Percentiles rank a stretch among this genome's conserved stretches.
Conservation (phyloP, 495 filamentous ascomycete genomes). For the Podospora didyma region DNA sequence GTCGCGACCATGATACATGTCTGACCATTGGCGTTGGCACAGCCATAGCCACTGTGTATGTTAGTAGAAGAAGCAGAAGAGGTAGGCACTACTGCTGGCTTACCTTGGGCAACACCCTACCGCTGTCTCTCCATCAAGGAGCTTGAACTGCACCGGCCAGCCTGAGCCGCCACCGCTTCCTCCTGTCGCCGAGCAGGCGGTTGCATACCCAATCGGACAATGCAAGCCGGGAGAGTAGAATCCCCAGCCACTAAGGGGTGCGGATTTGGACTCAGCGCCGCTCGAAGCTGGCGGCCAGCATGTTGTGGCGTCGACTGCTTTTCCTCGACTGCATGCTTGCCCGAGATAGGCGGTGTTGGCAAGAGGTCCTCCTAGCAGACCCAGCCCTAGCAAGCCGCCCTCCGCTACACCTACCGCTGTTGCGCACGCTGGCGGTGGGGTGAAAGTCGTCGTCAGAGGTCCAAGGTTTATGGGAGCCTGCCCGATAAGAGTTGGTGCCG, state of each 20-base stretch:
- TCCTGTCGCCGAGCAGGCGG: slow-evolving; percentile 32
- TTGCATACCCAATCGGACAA: slow-evolving; percentile 30
- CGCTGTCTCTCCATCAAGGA: slow-evolving; percentile 29
- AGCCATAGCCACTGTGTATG: slow-evolving; percentile 25
- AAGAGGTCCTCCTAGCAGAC: slow-evolving; percentile 6
- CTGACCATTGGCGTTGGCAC: slow-evolving; percentile 32
- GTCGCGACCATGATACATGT: slow-evolving; percentile 26
- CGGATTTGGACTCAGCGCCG: slow-evolving; percentile 13
- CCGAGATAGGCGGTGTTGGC: slow-evolving; percentile 18
- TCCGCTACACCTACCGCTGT: slow-evolving; percentile 19
- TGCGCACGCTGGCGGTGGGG: slow-evolving; percentile 27
- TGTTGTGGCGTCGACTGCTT: slow-evolving; percentile 19
- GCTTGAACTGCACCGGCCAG: slow-evolving; percentile 30
- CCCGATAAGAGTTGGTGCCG: slow-evolving; percentile 14
- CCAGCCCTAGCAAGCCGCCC: slow-evolving; percentile 16
- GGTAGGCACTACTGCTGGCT: slow-evolving; percentile 23
- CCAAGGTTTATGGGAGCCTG: slow-evolving; percentile 30
- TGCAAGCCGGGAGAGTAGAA: slow-evolving; percentile 32
- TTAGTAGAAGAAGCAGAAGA: neutral
- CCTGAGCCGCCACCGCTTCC: slow-evolving; percentile 19
- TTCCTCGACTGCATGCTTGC: slow-evolving; percentile 18
- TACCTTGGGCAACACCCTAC: slow-evolving; percentile 35
- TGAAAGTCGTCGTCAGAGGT: slow-evolving; percentile 34
- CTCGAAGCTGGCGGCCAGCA: slow-evolving; percentile 29
- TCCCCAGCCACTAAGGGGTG: slow-evolving; percentile 25